These are phyloP conservation scores for Echeveria elegans DNA, from an alignment of 164 flowering plant species.

Conservation along the genomic window DNA sequence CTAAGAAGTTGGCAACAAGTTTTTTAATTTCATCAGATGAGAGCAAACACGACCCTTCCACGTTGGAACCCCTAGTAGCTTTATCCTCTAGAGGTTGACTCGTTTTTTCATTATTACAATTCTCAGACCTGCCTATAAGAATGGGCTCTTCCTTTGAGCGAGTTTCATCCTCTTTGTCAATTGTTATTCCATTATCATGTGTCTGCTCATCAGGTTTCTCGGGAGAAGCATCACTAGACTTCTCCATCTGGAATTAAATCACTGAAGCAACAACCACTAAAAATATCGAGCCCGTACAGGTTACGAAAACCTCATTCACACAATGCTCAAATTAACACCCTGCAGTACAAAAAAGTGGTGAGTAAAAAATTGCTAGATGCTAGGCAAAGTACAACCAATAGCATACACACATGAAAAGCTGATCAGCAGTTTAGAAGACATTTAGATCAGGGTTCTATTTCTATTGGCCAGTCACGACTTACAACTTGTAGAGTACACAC, in stretches of 20 bases:
- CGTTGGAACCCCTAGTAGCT: background rate
- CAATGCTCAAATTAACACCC: background rate
- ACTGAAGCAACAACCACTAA: background rate
- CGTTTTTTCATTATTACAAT: background rate
- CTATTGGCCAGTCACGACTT: background rate
- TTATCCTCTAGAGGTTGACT: conserved; percentile 5
- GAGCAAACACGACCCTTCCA: conserved; percentile 5
- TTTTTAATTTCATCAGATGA: conserved; percentile 2
- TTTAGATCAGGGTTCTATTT: background rate
- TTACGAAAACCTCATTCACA: background rate
- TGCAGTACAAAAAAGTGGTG: background rate
- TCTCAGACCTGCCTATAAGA: background rate
- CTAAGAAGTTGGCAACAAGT: background rate
- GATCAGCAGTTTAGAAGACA: background rate
- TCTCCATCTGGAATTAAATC: background rate
- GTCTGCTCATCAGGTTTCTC: background rate
- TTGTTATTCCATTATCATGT: background rate
- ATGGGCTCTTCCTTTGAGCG: background rate
- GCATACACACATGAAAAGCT: background rate
- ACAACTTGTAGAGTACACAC: no score
- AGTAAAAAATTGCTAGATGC: background rate
- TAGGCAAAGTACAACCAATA: background rate
- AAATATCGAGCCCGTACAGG: background rate
- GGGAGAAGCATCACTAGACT: background rate
- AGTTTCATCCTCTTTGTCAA: background rate